Conservation (phyloP, 2,329 filamentous ascomycete species). For the Pseudogymnoascus verrucosus region DNA sequence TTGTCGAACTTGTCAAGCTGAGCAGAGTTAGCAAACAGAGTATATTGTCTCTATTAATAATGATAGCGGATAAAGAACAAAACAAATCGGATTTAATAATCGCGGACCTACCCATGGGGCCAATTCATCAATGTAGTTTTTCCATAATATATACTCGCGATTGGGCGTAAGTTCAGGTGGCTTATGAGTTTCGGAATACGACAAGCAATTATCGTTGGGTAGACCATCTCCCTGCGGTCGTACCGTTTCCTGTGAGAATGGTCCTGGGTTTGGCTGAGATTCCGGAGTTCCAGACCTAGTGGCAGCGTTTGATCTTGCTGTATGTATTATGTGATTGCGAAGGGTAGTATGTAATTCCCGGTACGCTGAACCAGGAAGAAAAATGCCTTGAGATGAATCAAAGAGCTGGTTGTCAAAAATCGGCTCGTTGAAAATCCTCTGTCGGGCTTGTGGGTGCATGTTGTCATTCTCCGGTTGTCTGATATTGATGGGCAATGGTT, state of each 20-base stretch:
- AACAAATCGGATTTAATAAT: no score
- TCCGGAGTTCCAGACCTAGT: slow-evolving; percentile 26
- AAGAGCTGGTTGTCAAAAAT: slow-evolving; percentile 12
- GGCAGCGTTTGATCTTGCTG: slow-evolving; percentile 33
- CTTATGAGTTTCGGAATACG: slow-evolving; percentile 17
- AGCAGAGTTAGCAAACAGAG: neutral
- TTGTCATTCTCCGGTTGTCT: neutral
- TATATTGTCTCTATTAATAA: no score
- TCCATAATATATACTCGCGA: slow-evolving; percentile 31
- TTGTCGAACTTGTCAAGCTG: slow-evolving; percentile 47
- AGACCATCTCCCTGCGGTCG: slow-evolving; percentile 7
- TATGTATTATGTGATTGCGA: slow-evolving; percentile 37
- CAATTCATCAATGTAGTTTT: slow-evolving; percentile 36
- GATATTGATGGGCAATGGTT: neutral
- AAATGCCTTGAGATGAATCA: slow-evolving; percentile 31
- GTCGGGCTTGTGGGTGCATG: neutral
- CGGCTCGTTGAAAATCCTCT: neutral
- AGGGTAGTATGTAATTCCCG: slow-evolving; percentile 39
- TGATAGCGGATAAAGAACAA: no score
- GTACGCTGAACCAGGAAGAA: slow-evolving; percentile 39
- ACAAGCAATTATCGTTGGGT: slow-evolving; percentile 9
- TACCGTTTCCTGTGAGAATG: slow-evolving; percentile 8
- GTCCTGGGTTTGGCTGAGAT: slow-evolving; percentile 13
- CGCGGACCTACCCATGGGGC: slow-evolving; percentile 28
- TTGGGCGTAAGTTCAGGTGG: slow-evolving; percentile 24